Evolutionary conservation across 192 early-diverging fungal species (phyloP), one percentile per base, ranked within the genome.

Genomic region (Podila epigama): DNA sequence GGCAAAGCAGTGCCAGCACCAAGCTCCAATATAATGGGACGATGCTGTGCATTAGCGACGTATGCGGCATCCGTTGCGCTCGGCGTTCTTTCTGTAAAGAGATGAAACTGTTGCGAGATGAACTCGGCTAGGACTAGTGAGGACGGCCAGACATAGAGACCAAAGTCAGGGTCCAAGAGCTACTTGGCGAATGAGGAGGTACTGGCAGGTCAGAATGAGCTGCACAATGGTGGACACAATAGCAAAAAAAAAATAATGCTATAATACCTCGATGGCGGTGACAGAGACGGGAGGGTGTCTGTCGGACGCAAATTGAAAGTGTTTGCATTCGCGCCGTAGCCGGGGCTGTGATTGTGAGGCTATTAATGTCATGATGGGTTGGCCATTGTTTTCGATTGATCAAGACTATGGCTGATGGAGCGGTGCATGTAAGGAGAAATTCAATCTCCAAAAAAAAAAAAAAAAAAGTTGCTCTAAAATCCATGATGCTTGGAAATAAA

Each of bases 131-230:
- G 78, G 2, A 93, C 85, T 9, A 91, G 68, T 0, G 93, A 68
- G 13, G 88, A 89, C 5, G 92, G 92, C 93, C 93, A 94, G 42
- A 91, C 61, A 68, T 93, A 90, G 50, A 82, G 77, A 16, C 88
- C 91, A 73, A 88, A 91, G 6, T 81, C 71, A 18, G 84, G 64
- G 52, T 89, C 82, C 12, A 90, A 51, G 39, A 86, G 48, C 87
- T 91, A 64, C 36, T n/a, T n/a, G n/a, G n/a, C n/a, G n/a, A n/a
- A n/a, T n/a, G n/a, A n/a, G n/a, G n/a, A n/a, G n/a, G n/a, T n/a
- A 22, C 7, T 22, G 0, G 18, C 31, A 10, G 25, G 31, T 5
- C 15, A 18, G 1, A 37, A 53, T 25, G 42, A 36, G 29, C n/a
- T 28, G 34, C 18, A n/a, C 34, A 36, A 34, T 11, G 27, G 3